These are phyloP conservation scores for Trebouxia sp. DNA, from an alignment of 139 green algal species.

Conservation along the genomic window DNA sequence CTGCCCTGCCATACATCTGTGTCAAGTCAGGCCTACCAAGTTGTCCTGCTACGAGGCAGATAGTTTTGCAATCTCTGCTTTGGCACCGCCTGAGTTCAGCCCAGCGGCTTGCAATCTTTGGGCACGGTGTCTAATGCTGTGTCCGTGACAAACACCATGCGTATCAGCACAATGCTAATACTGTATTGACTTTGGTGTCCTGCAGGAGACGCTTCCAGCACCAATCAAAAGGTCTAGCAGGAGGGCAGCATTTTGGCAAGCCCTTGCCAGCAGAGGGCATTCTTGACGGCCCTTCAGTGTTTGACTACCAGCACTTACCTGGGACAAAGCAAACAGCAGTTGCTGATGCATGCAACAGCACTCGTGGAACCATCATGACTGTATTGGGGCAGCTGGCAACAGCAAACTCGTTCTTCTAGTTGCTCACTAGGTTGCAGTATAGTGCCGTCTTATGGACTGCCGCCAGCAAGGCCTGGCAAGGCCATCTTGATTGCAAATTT, in stretches of 20 bases:
- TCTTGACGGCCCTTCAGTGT: background rate
- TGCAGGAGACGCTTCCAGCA: conserved; percentile 17
- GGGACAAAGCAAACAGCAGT: background rate
- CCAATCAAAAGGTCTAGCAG: background rate
- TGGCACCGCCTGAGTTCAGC: no score
- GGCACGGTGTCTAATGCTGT: background rate
- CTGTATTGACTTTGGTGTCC: background rate
- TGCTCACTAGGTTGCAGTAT: background rate
- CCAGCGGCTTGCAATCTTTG: no score
- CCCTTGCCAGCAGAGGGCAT: background rate
- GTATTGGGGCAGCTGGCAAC: background rate
- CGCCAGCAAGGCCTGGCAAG: no score
- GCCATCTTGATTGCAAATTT: no score
- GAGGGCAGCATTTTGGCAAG: conserved; percentile 23
- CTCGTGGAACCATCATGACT: background rate
- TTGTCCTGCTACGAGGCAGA: no score
- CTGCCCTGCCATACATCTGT: no score
- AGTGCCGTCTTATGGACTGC: no score
- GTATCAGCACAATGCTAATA: background rate
- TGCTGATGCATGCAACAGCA: background rate
- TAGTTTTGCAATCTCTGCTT: no score
- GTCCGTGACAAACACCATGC: background rate
- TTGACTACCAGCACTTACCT: conserved; percentile 2
- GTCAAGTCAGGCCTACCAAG: no score
- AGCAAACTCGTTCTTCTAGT: background rate